Evolutionary conservation across 306 rosid genomes (phyloP), one percentile per base, ranked within the genome.

Genomic region (Coriaria nepalensis): DNA sequence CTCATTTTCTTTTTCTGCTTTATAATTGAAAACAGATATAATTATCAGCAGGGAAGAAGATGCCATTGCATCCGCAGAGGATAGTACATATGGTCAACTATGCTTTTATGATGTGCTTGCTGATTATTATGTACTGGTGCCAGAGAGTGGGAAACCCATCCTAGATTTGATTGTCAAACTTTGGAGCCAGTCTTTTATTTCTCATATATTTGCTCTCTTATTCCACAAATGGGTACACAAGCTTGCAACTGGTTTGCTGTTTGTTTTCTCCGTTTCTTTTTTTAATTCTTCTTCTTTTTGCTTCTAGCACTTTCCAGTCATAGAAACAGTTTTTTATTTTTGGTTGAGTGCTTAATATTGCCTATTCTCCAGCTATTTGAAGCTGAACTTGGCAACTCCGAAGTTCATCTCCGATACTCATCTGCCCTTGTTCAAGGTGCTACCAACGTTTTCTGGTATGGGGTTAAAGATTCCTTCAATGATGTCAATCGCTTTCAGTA

Each of bases 351-450:
- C 46, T 14, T 47, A n/a, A 44, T 58, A 36, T 12, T 11, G 48
- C 20, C 48, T 40, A 37, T 47, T 43, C 49, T 64, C 66, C 93
- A 92, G 98, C 71, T 92, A 59, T 92, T 92, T 82, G 94, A 92
- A 73, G 84, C 62, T 50, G 81, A 92, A 53, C 69, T 85, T 50
- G 87, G 77, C 61, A 75, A 75, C 48, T 75, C 86, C 33, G 98
- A 92, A 53, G 94, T 85, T 53, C 96, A 85, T 47, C 96, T 92
- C 47, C 95, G 96, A 37, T 82, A 82, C 71, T 85, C 98, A 53
- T 82, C 93, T 65, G 98, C 98, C 62, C 81, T 92, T 74, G 88
- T 82, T 73, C 83, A 92, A 82, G 98, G 98, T 57, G 94, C 93
- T 62, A 75, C 94, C 53, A 73, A 85, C 69, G 78, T 81, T 68